These are phyloP conservation scores for Arxiozyma slooffiae DNA, from an alignment of 1,139 yeast species.

Conservation along the genomic window DNA sequence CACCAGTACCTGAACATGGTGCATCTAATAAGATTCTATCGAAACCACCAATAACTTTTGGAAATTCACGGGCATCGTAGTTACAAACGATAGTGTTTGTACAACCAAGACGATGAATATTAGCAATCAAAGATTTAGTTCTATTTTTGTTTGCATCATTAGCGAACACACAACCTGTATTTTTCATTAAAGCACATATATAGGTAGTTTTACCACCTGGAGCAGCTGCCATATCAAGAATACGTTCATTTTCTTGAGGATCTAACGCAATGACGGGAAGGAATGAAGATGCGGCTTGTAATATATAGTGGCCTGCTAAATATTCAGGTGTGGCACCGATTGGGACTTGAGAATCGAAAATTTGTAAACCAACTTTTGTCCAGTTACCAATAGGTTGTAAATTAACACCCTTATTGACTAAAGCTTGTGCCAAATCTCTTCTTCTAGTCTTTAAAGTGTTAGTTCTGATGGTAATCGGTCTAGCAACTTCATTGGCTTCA, in stretches of 20 bases:
- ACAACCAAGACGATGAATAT: constrained; percentile 94
- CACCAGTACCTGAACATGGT: constrained; percentile 99
- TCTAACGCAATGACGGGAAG: constrained; percentile 95
- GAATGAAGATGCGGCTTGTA: constrained; percentile 97
- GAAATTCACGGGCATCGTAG: constrained; percentile 97
- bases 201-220: constrained; percentile 99
- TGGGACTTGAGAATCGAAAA: constrained; percentile 96
- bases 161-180: constrained; percentile 95
- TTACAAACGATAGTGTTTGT: constrained; percentile 93
- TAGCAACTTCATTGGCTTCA: constrained; percentile 93
- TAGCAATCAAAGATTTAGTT: constrained; percentile 92
- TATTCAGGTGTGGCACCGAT: constrained; percentile 99
- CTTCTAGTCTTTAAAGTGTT: constrained; percentile 91
- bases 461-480: constrained; percentile 95
- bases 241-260: constrained; percentile 91
- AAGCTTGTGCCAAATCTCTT: constrained; percentile 88
- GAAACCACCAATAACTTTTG: constrained; percentile 95
- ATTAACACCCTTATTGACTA: constrained; percentile 94
- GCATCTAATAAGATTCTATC: constrained; percentile 94
- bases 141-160: constrained; percentile 95
- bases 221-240: constrained; percentile 98
- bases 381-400: constrained; percentile 94
- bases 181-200: constrained; percentile 92
- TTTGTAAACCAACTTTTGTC: constrained; percentile 96
- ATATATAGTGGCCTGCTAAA: constrained; percentile 91